Base-by-base conservation (phyloP, 768 basidiomycete genomes). In the Rhodotorula paludigena region DNA sequence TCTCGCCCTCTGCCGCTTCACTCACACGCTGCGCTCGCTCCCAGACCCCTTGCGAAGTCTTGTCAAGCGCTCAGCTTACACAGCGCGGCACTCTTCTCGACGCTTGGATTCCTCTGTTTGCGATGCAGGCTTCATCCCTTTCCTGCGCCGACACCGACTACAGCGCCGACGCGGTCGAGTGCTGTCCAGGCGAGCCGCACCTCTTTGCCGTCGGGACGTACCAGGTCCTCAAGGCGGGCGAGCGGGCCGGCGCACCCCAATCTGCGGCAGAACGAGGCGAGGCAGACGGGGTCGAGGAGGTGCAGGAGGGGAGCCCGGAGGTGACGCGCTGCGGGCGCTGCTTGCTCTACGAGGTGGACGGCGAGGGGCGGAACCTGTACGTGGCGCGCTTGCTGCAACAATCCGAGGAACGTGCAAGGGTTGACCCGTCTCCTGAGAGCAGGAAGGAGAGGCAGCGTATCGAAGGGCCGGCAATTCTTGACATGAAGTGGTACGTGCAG, bases 201-300 rank as follows among this genome's bases (percentile, higher is more conserved):
- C 78, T 96, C 35, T 83, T 97, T 66, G 88, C 87, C 3, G 91
- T 90, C 74, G 94, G 94, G 30, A 97, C 94, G 0, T 99, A 99
- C 80, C 86, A 90, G 73, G 82, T 98, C 30, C 81, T 86, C 49
- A 77, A 84, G 63, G 66, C 74, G 39, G 80, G 79, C 63, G 69
- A 73, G 66, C 63, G 60, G 21, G 71, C 62, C 25, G 64, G 48
- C 33, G 69, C 52, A 63, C 47, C 10, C 33, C 56, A 25, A 33
- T 53, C 57, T 30, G 23, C 23, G 28, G 18, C 59, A 59, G 45
- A 36, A 6, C 71, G 66, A 12, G 72, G 64, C 16, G 73, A 73
- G 12, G 73, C 38, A 12, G 73, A 62, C 49, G 73, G 66, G 25
- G 73, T 68, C 16, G 60, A 57, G 4, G 66, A 63, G 28, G 52